Evolutionary conservation across 2,329 filamentous ascomycete species (phyloP).

Genomic region (Fusarium dlaminii): DNA sequence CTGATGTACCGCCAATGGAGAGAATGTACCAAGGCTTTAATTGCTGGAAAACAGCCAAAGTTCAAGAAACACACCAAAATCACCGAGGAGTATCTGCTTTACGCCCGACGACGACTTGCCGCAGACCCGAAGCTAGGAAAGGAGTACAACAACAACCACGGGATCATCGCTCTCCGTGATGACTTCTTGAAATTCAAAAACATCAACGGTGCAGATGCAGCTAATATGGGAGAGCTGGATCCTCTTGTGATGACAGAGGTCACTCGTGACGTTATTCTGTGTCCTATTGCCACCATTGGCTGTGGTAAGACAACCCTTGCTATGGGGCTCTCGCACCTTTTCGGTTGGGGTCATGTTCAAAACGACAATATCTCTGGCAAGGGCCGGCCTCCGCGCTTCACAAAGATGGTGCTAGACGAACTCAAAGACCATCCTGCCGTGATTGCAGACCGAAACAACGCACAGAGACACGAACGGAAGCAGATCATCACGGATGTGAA

Average conservation of each 20-base stretch:
- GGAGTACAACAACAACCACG: conserved; percentile 86
- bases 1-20: conserved; percentile 99
- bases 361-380: conserved; percentile 94
- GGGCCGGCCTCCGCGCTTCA: conserved; percentile 81
- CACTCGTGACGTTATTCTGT: conserved; percentile 77
- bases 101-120: conserved; percentile 77
- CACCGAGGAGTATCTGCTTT: conserved; percentile 89
- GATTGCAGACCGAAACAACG: conserved; percentile 94
- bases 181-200: conserved; percentile 88
- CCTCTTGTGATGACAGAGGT: conserved; percentile 62
- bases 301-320: conserved; percentile 97
- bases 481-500: conserved; percentile 86
- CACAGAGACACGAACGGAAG: conserved; percentile 84
- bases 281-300: conserved; percentile 91
- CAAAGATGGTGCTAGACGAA: conserved; percentile 71
- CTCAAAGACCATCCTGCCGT: conserved; percentile 76
- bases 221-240: conserved; percentile 72
- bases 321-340: conserved; percentile 81
- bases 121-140: conserved; percentile 73
- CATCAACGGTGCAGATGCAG: conserved; percentile 88
- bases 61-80: conserved; percentile 89
- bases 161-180: conserved; percentile 90
- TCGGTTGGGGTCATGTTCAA: conserved; percentile 91
- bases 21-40: conserved; percentile 92
- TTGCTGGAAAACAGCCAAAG: conserved; percentile 76